A percentile compares a stretch with the other conserved stretches of the same genome.
phyloP scores from a whole-genome alignment of 352 stramenopile genomes.

The Pythium volutum region DNA sequence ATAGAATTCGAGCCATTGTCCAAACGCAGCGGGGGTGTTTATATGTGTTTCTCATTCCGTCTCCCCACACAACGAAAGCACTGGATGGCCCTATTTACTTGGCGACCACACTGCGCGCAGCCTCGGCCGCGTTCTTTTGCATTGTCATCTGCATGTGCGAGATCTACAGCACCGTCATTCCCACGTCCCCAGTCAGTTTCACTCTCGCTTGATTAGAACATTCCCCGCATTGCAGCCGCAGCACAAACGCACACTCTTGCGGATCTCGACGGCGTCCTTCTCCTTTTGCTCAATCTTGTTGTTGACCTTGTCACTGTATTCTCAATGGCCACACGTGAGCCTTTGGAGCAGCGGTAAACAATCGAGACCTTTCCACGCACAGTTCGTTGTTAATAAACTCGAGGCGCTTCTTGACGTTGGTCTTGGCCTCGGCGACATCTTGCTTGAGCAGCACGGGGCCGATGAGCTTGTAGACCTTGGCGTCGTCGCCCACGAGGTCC shows the following conservation, averaged over 20 bases:
- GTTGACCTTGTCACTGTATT: conserved; percentile 79
- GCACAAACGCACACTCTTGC: conserved; percentile 57
- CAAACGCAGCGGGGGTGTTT: no score
- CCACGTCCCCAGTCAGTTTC: background rate
- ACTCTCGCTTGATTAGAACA: background rate
- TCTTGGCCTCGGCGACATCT: conserved; percentile 91
- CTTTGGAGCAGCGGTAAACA: background rate
- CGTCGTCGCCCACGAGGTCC: conserved; percentile 79
- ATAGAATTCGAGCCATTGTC: background rate
- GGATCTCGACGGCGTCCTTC: conserved; percentile 87
- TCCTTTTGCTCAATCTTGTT: conserved; percentile 88
- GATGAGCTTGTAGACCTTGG: conserved; percentile 94
- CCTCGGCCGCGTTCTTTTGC: conserved; percentile 82
- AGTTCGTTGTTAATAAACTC: conserved; percentile 96
- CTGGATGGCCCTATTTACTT: conserved; percentile 26
- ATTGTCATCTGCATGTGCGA: conserved; percentile 88
- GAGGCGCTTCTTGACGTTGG: conserved; percentile 93
- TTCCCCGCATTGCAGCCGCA: background rate
- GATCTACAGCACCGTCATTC: conserved; percentile 49
- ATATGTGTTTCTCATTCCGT: background rate
- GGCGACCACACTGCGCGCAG: conserved; percentile 55
- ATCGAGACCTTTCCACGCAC: conserved; percentile 28
- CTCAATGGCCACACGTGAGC: background rate
- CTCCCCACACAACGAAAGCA: background rate
- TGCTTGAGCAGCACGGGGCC: conserved; percentile 95